A percentile compares a stretch with the other conserved stretches of the same genome.
phyloP scores from a whole-genome alignment of 73 alveolate genomes.

The Symbiodinium pilosum region DNA sequence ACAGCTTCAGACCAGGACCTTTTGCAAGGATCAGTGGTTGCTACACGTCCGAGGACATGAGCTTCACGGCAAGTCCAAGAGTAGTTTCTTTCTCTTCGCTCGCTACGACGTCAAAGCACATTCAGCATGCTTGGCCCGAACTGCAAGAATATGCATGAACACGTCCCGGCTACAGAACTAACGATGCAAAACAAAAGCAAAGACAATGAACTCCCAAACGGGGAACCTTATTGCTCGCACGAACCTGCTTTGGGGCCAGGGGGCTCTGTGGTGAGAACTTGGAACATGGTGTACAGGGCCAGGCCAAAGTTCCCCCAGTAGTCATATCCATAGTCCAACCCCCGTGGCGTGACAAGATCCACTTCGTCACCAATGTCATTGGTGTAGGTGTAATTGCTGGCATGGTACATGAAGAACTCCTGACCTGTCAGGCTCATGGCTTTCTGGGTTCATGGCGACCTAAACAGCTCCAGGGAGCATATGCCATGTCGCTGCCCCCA shows the following conservation, averaged over 20 bases:
- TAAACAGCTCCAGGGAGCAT: neutral
- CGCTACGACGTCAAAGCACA: too few species aligned
- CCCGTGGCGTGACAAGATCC: conserved; percentile 15
- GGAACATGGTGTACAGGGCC: conserved; percentile 60
- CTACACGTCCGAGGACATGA: neutral
- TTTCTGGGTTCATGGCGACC: too few species aligned
- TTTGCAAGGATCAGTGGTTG: neutral
- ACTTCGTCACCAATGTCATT: neutral
- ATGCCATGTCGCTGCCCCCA: neutral
- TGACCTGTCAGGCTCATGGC: neutral
- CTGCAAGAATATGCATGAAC: too few species aligned
- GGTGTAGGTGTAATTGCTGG: conserved; percentile 3
- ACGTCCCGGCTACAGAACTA: too few species aligned
- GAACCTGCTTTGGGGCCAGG: neutral
- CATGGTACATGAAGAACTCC: conserved; percentile 24
- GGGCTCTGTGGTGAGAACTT: conserved; percentile 40
- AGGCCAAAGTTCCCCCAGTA: conserved; percentile 83
- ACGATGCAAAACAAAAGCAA: too few species aligned
- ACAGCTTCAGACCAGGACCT: conserved; percentile 59
- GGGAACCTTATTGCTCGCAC: neutral
- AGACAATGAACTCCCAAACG: neutral
- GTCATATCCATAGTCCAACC: conserved; percentile 64
- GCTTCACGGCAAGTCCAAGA: neutral
- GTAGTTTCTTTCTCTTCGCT: too few species aligned
- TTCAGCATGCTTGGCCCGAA: too few species aligned